Percentiles rank a stretch among this genome's conserved stretches.
Evolutionary conservation across 1,284 basidiomycete genomes (phyloP).

Genomic region (Marasmius tenuissimus): DNA sequence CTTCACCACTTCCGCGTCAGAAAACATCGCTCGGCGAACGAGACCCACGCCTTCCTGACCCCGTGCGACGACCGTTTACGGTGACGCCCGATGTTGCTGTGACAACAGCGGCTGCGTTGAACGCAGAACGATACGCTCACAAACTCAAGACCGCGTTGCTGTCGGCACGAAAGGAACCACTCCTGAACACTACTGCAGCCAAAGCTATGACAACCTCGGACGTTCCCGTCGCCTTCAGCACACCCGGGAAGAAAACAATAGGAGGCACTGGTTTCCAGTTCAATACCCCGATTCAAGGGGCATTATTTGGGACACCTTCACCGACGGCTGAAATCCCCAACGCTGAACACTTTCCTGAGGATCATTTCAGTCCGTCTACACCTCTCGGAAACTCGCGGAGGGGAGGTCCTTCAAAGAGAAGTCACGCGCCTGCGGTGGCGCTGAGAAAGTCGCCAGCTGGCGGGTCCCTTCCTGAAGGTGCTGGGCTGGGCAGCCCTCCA

Average conservation of each 20-base stretch:
- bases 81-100: conserved; percentile 65
- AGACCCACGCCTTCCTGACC: conserved; percentile 43
- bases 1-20: conserved; percentile 20
- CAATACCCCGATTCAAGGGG: conserved; percentile 23
- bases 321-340: conserved; percentile 15
- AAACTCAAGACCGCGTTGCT: conserved; percentile 71
- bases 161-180: conserved; percentile 56
- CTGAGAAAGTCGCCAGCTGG: conserved; percentile 36
- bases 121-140: conserved; percentile 72
- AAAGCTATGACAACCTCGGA: neutral
- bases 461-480: conserved; percentile 3
- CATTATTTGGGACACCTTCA: conserved; percentile 25
- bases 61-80: conserved; percentile 37
- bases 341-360: conserved; percentile 31
- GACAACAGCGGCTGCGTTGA: conserved; percentile 75
- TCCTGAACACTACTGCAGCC: conserved; percentile 59
- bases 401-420: conserved; percentile 26
- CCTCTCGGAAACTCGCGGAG: conserved; percentile 31
- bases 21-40: conserved; percentile 22
- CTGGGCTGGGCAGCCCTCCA: neutral
- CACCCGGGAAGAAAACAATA: conserved; percentile 26
- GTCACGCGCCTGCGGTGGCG: conserved; percentile 39
- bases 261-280: conserved; percentile 19
- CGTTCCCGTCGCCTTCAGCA: conserved; percentile 39
- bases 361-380: conserved; percentile 31